Percentiles rank a stretch among this genome's conserved stretches.
phyloP scores from a whole-genome alignment of 768 basidiomycete species.

The Leccinum subtestaceum region DNA sequence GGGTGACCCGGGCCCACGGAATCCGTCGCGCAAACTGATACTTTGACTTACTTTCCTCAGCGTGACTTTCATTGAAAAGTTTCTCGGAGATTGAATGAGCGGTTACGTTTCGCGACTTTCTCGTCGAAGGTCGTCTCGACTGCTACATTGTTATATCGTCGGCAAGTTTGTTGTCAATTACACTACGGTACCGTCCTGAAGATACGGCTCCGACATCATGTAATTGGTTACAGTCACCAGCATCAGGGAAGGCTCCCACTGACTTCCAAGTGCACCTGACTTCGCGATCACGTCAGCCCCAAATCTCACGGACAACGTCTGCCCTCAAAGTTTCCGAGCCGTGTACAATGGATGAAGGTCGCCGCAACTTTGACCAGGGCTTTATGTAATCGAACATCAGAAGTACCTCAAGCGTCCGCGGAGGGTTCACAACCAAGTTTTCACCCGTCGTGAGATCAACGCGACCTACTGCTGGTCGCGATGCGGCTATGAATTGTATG shows the following conservation, averaged over 20 bases:
- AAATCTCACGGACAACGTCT: neutral
- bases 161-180: no score
- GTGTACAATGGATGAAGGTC: neutral
- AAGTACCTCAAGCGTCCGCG: neutral
- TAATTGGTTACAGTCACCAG: neutral
- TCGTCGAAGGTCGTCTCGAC: no score
- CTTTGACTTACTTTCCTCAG: no score
- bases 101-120: no score
- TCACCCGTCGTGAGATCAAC: neutral
- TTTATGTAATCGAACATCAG: neutral
- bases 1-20: no score
- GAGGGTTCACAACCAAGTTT: neutral
- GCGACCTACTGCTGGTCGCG: neutral
- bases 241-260: neutral
- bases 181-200: no score
- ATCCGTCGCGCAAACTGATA: no score
- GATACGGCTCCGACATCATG: neutral
- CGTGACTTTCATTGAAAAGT: no score
- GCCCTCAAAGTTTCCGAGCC: neutral
- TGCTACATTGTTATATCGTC: no score
- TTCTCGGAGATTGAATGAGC: no score
- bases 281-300: neutral
- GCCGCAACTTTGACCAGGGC: neutral
- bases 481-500: neutral
- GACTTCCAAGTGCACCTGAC: no score